Conservation (phyloP, 352 stramenopile species). For the Phytophthora cryptogea region DNA sequence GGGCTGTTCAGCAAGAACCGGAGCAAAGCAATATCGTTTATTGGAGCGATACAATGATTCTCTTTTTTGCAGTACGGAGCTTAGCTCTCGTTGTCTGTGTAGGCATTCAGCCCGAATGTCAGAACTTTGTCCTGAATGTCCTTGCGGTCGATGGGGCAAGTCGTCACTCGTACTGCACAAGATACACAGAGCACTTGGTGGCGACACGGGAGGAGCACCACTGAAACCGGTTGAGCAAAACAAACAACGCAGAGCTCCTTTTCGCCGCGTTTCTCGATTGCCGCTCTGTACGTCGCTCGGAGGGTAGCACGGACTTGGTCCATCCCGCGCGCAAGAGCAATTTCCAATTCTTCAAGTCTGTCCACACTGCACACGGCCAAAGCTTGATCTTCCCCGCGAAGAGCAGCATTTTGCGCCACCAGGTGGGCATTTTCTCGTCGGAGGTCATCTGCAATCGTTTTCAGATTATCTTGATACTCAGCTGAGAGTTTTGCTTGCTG, state of each 20-base stretch:
- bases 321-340: conserved; percentile 30
- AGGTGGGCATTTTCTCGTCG: conserved; percentile 33
- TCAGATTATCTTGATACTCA: conserved; percentile 43
- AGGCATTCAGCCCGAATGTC: conserved; percentile 61
- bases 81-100: conserved; percentile 23
- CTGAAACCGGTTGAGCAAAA: conserved; percentile 44
- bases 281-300: conserved; percentile 34
- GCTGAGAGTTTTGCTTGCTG: conserved; percentile 29
- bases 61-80: not conserved
- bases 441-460: conserved; percentile 28
- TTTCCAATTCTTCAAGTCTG: conserved; percentile 53
- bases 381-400: conserved; percentile 25
- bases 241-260: conserved; percentile 60
- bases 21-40: conserved; percentile 13
- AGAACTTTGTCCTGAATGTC: conserved; percentile 67
- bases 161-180: conserved; percentile 53
- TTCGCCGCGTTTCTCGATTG: conserved; percentile 23
- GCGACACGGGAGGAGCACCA: conserved; percentile 60
- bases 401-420: conserved; percentile 14
- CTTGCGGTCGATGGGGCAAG: conserved; percentile 65
- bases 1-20: not conserved
- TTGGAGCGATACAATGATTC: not conserved
- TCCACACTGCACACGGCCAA: conserved; percentile 37
- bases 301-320: conserved; percentile 35
- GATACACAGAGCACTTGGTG: conserved; percentile 65